Base-by-base conservation (phyloP, 352 stramenopile genomes). In the Ophiocytium majus region DNA sequence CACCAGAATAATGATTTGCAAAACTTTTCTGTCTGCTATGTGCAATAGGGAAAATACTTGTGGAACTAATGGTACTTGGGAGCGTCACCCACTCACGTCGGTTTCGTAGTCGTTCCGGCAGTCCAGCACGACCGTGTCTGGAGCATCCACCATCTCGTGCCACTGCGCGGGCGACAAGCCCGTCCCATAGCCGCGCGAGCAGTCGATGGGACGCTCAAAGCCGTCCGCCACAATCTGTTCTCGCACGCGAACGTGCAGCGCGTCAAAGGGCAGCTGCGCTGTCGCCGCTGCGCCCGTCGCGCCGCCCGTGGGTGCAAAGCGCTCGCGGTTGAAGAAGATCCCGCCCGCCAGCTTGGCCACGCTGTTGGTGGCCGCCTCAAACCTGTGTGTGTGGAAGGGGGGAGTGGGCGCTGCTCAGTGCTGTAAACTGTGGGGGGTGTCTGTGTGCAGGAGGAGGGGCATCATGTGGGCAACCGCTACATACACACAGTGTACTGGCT, bases 191-290 rank as follows among this genome's bases (percentile, higher is more conserved):
- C 78, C 19, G 43, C 57, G 36, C 1, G 49, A 80, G 76, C 76
- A 83, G 83, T 83, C 86, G 14, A 88, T 34, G 35, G 85, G 85
- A 17, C 79, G 93, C 92, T 10, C 28, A 19, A 88, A 50, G 34
- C 94, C 95, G 89, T 98, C 95, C 17, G 94, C 92, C 19, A 98
- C 92, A 74, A 98, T 93, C 83, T 97, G 93, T 49, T 88, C 88
- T 0, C 95, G 92, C 1, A 97, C 93, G 36, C 95, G 91, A 71
- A 98, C 90, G 82, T 98, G 93, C 34, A 98, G 90, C 86, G 89
- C 95, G 84, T 79, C 35, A 43, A 81, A 81, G 5, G 75, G 75
- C 75, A 81, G 1, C 71, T 10, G 17, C 71, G 57, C 57, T 66
- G 57, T 28, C 28, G 28, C 28, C 28, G 28, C 17, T 66, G 57